These are phyloP conservation scores for Knoxdaviesia capensis DNA, from an alignment of 2,329 filamentous ascomycete genomes.

Conservation along the genomic window DNA sequence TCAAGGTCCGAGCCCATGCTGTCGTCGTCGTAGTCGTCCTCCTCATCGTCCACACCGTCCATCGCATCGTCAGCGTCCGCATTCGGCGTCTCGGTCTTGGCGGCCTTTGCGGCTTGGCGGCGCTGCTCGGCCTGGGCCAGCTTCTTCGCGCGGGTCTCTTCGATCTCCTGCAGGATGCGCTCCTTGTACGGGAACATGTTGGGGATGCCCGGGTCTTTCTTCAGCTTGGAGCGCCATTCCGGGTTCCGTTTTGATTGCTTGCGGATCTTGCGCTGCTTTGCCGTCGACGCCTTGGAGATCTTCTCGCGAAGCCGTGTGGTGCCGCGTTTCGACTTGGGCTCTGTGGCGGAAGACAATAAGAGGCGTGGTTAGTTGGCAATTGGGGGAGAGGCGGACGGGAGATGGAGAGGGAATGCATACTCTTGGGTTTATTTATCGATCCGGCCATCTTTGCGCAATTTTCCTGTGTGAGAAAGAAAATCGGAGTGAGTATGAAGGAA, in stretches of 20 bases:
- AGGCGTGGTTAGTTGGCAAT: neutral
- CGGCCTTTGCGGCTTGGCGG: slow-evolving; percentile 52
- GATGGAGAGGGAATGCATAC: slow-evolving; percentile 13
- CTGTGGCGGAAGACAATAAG: slow-evolving; percentile 20
- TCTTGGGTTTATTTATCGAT: slow-evolving; percentile 33
- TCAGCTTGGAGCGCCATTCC: slow-evolving; percentile 83
- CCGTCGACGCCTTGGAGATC: slow-evolving; percentile 78
- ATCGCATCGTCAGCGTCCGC: slow-evolving; percentile 24
- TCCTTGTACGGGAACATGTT: slow-evolving; percentile 98
- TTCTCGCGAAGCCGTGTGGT: slow-evolving; percentile 83
- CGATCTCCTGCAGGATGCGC: slow-evolving; percentile 81
- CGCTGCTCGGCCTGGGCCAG: slow-evolving; percentile 55
- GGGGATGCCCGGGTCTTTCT: slow-evolving; percentile 95
- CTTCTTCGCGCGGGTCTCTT: slow-evolving; percentile 66
- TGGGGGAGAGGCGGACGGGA: neutral
- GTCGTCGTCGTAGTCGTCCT: slow-evolving; percentile 26
- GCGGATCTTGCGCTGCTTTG: slow-evolving; percentile 77
- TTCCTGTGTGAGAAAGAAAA: neutral
- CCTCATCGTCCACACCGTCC: slow-evolving; percentile 23
- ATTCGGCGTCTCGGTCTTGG: slow-evolving; percentile 29
- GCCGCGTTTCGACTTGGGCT: slow-evolving; percentile 85
- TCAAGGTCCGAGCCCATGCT: slow-evolving; percentile 30
- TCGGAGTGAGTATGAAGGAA: neutral
- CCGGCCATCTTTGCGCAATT: slow-evolving; percentile 26
- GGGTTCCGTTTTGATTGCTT: slow-evolving; percentile 93